Evolutionary conservation across 116 monocot species (phyloP), one percentile per base, ranked within the genome.

Genomic region (Dioscorea cayenensis): DNA sequence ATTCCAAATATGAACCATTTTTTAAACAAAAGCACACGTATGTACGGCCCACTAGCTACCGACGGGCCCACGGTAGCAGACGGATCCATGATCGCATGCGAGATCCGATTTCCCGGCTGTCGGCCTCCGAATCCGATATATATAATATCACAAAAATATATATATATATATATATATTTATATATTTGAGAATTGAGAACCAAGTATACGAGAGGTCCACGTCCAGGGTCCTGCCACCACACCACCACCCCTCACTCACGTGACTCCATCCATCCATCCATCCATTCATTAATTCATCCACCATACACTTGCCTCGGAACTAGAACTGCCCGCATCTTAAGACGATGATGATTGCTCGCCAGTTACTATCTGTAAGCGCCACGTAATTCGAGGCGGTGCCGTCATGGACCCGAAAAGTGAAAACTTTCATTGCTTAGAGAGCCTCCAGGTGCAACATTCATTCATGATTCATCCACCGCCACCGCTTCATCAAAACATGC

Each of bases 51-150:
- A 55, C 55, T 18, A 55, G 16, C 55, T 55, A n/a, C 12, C 18
- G 14, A 16, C 18, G 19, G 55, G 55, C 55, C 55, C 18, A 16
- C 52, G 18, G 52, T 3, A 0, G 13, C 52, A 52, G 18, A 18
- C 52, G 52, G 36, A 36, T n/a, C 19, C 13, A 37, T n/a, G 5
- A 19, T 10, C 37, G n/a, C n/a, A 37, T 62, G 20, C 25, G 22
- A 23, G 62, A 62, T 62, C 62, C 62, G 62, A 62, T 20, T 62
- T 62, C 22, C 27, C 62, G 28, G 62, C 62, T 62, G 62, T 62
- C 62, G 20, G n/a, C 22, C 6, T 27, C 62, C 22, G n/a, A 11
- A n/a, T 60, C 60, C 21, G 5, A 10, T 23, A 20, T 23, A 20
- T 23, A 62, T 7, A 9, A 23, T 23, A 62, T 27, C 62, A 22